Conservation (phyloP, 768 basidiomycete genomes). For the Tulasnella sp. region DNA sequence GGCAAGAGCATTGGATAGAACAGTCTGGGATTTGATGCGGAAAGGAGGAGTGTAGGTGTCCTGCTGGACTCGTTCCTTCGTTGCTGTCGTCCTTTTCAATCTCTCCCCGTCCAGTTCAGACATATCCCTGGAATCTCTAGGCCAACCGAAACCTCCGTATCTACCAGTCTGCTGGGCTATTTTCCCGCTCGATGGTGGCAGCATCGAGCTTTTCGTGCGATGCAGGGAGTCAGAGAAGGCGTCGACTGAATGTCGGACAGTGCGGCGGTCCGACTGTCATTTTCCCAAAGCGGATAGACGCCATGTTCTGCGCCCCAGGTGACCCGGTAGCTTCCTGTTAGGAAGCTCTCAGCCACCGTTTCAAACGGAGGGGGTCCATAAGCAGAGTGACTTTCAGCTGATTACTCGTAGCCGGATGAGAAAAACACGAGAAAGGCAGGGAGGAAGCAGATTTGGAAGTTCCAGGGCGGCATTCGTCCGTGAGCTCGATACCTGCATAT, state of each 20-base stretch:
- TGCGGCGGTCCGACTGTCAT: conserved; percentile 1
- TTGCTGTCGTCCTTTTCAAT: background rate
- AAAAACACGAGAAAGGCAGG: conserved; percentile 2
- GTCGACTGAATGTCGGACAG: conserved; percentile 17
- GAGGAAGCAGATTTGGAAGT: background rate
- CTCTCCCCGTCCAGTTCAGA: background rate
- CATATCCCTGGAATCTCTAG: background rate
- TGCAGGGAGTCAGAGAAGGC: background rate
- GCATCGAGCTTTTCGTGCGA: background rate
- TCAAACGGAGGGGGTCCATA: background rate
- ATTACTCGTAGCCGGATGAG: background rate
- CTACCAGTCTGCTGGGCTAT: background rate
- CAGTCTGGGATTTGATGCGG: background rate
- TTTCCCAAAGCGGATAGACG: conserved; percentile 6
- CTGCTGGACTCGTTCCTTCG: background rate
- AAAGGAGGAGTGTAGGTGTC: background rate
- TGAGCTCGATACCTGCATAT: background rate
- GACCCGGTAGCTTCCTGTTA: background rate
- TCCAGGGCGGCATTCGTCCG: background rate
- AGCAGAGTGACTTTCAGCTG: background rate
- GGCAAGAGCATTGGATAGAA: background rate
- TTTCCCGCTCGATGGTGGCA: background rate
- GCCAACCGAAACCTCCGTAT: background rate
- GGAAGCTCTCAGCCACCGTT: background rate
- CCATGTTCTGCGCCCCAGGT: background rate